Evolutionary conservation across 2,329 filamentous ascomycete genomes (phyloP).

Genomic region (Botrytis deweyae): DNA sequence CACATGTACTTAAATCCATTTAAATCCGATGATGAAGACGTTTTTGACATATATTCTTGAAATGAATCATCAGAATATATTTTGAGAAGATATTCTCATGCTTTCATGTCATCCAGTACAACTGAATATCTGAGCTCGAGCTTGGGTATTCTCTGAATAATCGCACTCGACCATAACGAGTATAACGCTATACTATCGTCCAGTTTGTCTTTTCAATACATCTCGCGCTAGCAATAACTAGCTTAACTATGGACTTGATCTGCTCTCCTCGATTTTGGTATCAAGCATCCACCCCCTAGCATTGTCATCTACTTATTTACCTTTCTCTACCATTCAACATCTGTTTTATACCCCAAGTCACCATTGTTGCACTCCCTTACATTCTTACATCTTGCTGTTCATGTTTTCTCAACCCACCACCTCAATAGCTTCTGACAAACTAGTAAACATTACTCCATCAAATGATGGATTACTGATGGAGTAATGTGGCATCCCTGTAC

Average conservation of each 20-base stretch:
- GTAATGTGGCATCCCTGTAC: not conserved
- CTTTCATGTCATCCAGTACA: not conserved
- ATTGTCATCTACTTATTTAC: not conserved
- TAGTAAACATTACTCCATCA: not conserved
- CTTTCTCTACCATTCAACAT: not conserved
- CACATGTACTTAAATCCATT: not conserved
- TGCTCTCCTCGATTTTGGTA: not conserved
- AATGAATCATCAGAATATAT: not conserved
- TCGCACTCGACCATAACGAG: not conserved
- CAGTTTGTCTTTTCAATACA: not conserved
- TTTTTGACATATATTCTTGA: not conserved
- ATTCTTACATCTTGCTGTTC: not conserved
- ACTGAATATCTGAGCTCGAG: not conserved
- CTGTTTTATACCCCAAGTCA: not conserved
- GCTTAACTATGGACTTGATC: not conserved
- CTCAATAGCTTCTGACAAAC: not conserved
- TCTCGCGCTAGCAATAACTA: not conserved
- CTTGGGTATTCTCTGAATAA: not conserved
- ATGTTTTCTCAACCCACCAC: not conserved
- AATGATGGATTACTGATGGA: too few species aligned
- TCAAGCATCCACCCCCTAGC: not conserved
- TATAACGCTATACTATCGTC: not conserved
- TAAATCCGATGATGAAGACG: not conserved
- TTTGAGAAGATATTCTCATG: not conserved
- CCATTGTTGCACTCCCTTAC: not conserved